Evolutionary conservation across 108 stramenopile species (phyloP), one percentile per base, ranked within the genome.

Genomic region (Discostella pseudostelligera): DNA sequence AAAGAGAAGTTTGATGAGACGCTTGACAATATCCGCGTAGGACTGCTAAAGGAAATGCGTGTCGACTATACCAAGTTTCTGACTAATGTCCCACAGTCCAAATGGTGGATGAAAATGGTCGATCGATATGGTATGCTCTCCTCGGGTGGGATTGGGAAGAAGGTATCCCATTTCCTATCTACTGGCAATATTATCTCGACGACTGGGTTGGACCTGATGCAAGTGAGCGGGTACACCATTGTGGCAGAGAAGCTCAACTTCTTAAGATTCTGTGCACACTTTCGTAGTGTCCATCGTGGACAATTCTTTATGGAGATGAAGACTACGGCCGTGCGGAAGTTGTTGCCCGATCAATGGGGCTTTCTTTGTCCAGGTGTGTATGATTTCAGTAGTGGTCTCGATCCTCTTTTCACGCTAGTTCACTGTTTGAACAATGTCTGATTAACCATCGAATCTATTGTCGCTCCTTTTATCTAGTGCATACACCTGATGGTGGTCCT

Each of bases 281-380:
- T 98, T 78, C 93, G 97, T 7, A 94, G 93, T 55, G 97, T 99
- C 12, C 99, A 99, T 74, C 90, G 99, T 39, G 99, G 99, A 16
- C 96, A 97, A 59, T 99, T 98, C 74, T 99, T 98, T 76, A 46
- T 96, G 80, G 94, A 96, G 69, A 99, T 99, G 99, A 99, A 98
- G 69, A 99, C 97, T 24, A 99, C 99, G 0, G 89, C 96, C 8
- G 99, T 99, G 39, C 81, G 99, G 19, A 97, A 99, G 65, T 84
- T 99, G 35, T 83, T 99, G 36, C 97, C 97, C 3, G 99, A 98
- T 65, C 92, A 95, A 63, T 99, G 97, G 97, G 97, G 97, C 9
- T 99, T 97, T 65, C 71, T 99, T 28, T 99, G 99, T 79, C 99
- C 99, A 13, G 32, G 32, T 32, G 32, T 32, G 32, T 32, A 32